Percentiles rank a stretch among this genome's conserved stretches.
Evolutionary conservation across 2,329 filamentous ascomycete species (phyloP).

Genomic region (Apiospora saccharicola): DNA sequence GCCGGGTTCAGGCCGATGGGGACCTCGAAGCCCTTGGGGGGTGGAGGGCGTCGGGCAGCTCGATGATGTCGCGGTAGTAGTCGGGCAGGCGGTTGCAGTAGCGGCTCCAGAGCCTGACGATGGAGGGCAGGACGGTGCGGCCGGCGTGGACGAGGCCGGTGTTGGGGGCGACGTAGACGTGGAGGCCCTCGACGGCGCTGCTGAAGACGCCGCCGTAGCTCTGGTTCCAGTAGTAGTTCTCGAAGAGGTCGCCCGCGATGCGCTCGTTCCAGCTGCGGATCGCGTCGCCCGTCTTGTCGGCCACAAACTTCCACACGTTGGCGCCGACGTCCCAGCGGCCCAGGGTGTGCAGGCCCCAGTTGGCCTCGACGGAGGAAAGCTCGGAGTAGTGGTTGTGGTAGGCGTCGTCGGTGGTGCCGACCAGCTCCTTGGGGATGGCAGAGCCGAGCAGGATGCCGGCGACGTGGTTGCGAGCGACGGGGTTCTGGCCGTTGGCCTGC

Average conservation of each 20-base stretch:
- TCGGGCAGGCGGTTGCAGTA: constrained; percentile 45
- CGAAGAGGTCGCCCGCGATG: constrained; percentile 41
- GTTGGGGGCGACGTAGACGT: constrained; percentile 50
- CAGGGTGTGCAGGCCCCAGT: constrained; percentile 67
- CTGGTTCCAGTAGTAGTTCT: constrained; percentile 56
- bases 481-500: constrained; percentile 73
- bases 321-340: constrained; percentile 44
- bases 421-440: constrained; percentile 67
- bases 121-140: constrained; percentile 47
- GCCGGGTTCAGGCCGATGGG: constrained; percentile 21
- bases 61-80: constrained; percentile 51
- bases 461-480: constrained; percentile 70
- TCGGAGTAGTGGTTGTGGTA: constrained; percentile 70
- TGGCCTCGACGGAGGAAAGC: constrained; percentile 65
- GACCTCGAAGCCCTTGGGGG: constrained; percentile 49
- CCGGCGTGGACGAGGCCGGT: constrained; percentile 34
- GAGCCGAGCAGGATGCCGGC: constrained; percentile 77
- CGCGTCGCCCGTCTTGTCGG: constrained; percentile 63
- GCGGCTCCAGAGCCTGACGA: constrained; percentile 48
- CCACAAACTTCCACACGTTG: constrained; percentile 67
- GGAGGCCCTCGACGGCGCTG: constrained; percentile 41
- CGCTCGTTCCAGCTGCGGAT: constrained; percentile 48
- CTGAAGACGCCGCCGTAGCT: constrained; percentile 61
- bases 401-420: constrained; percentile 71
- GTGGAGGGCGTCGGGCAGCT: constrained; percentile 51